A percentile compares a stretch with the other conserved stretches of the same genome.
phyloP scores from a whole-genome alignment of 176 grass and related monocot genomes.

The Bolboschoenus planiculmis region DNA sequence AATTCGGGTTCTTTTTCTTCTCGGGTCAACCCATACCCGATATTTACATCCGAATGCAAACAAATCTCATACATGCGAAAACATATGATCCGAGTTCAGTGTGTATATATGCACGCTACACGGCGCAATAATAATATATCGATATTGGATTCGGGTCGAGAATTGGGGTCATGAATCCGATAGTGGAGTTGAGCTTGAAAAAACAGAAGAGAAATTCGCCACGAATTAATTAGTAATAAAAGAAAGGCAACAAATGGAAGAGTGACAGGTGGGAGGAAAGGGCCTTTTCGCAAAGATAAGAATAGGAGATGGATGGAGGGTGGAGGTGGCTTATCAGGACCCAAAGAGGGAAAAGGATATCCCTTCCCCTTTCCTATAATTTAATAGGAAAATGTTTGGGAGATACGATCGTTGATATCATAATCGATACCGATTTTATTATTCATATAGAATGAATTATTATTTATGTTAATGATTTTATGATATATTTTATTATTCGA shows the following conservation, averaged over 20 bases:
- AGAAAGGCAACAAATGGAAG: not conserved
- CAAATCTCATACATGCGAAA: not conserved
- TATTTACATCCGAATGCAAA: not conserved
- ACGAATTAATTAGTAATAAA: slow-evolving; percentile 7
- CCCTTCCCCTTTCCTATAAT: slow-evolving; percentile 30
- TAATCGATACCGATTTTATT: no score
- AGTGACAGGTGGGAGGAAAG: slow-evolving; percentile 4
- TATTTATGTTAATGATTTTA: no score
- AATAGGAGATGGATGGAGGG: slow-evolving; percentile 33
- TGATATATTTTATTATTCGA: no score
- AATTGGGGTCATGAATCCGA: not conserved
- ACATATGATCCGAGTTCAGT: not conserved
- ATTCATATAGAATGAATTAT: no score
- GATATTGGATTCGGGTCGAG: not conserved
- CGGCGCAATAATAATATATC: not conserved
- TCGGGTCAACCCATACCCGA: not conserved
- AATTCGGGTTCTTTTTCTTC: not conserved
- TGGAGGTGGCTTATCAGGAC: slow-evolving; percentile 39
- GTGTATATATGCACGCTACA: not conserved
- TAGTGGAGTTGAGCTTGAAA: not conserved
- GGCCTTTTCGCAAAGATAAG: slow-evolving; percentile 15
- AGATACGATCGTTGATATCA: no score
- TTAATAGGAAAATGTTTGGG: no score
- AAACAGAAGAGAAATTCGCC: not conserved
- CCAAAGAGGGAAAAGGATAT: slow-evolving; percentile 40